Conservation (phyloP, 2,329 filamentous ascomycete species). For the Trichoderma lentiforme region DNA sequence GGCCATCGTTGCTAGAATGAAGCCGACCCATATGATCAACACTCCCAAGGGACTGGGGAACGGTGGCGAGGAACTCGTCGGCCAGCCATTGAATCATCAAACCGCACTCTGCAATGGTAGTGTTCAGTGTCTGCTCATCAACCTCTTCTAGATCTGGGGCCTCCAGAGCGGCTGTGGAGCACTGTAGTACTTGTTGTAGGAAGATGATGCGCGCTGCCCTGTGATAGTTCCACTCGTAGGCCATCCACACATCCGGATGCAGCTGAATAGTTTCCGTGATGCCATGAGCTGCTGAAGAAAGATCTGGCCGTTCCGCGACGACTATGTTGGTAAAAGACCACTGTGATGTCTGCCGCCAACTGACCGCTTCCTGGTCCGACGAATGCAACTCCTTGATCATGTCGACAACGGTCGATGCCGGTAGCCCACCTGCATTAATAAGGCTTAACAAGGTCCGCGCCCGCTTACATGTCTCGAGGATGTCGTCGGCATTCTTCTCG, state of each 20-base stretch:
- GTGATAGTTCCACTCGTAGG: constrained; percentile 43
- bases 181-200: constrained; percentile 34
- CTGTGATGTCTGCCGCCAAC: constrained; percentile 32
- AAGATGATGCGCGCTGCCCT: constrained; percentile 37
- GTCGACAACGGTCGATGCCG: constrained; percentile 19
- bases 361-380: constrained; percentile 30
- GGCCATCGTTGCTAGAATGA: neutral
- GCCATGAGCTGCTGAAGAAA: neutral
- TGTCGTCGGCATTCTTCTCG: constrained; percentile 29
- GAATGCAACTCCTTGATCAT: constrained; percentile 31
- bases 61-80: constrained; percentile 34
- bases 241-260: constrained; percentile 39
- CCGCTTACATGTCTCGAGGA: constrained; percentile 30
- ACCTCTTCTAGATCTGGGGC: neutral
- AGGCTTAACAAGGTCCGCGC: constrained; percentile 21
- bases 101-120: constrained; percentile 21
- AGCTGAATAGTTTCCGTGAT: constrained; percentile 27
- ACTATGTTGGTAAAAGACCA: constrained; percentile 33
- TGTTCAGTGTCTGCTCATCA: neutral
- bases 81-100: constrained; percentile 30
- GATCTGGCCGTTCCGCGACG: neutral
- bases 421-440: neutral
- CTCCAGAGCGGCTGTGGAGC: constrained; percentile 19
- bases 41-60: constrained; percentile 38
- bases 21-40: constrained; percentile 28